These are phyloP conservation scores for Citrus sp. DNA, from an alignment of 345 rosid species.

Conservation along the genomic window DNA sequence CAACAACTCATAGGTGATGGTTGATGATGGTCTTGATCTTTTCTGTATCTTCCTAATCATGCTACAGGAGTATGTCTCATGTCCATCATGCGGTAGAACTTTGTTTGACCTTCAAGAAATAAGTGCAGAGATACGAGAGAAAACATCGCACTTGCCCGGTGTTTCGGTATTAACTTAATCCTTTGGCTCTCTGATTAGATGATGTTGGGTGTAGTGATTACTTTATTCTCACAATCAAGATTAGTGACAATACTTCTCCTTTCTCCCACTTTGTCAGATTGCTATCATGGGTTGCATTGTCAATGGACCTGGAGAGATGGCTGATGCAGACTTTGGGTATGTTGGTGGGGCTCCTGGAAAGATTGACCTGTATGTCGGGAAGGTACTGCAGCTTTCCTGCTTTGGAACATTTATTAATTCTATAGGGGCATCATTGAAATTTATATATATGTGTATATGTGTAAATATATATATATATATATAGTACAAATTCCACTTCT, in stretches of 20 bases:
- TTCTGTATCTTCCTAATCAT: slow-evolving; percentile 10
- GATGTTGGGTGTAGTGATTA: not conserved
- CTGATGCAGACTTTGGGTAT: slow-evolving; percentile 97
- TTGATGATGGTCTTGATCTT: not conserved
- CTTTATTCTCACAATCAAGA: not conserved
- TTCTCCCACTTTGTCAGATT: slow-evolving; percentile 38
- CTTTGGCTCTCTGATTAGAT: slow-evolving; percentile 5
- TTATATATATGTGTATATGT: not conserved
- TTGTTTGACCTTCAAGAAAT: slow-evolving; percentile 95
- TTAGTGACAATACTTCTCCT: not conserved
- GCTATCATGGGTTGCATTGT: slow-evolving; percentile 99
- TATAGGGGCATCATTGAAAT: not conserved
- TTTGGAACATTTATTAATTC: not conserved
- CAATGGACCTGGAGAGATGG: slow-evolving; percentile 99
- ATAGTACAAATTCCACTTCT: not conserved
- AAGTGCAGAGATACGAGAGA: slow-evolving; percentile 87
- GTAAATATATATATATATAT: too few relatives aligned
- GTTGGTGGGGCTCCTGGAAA: slow-evolving; percentile 98
- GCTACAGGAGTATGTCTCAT: slow-evolving; percentile 85
- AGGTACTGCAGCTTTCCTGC: slow-evolving; percentile 45
- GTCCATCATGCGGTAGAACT: slow-evolving; percentile 98
- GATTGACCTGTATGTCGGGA: slow-evolving; percentile 94
- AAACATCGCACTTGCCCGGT: slow-evolving; percentile 95
- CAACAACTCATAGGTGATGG: not conserved
- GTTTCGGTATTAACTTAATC: slow-evolving; percentile 61